Percentiles rank a stretch among this genome's conserved stretches.
phyloP scores from a whole-genome alignment of 495 filamentous ascomycete species.

The Neurospora sp. region DNA sequence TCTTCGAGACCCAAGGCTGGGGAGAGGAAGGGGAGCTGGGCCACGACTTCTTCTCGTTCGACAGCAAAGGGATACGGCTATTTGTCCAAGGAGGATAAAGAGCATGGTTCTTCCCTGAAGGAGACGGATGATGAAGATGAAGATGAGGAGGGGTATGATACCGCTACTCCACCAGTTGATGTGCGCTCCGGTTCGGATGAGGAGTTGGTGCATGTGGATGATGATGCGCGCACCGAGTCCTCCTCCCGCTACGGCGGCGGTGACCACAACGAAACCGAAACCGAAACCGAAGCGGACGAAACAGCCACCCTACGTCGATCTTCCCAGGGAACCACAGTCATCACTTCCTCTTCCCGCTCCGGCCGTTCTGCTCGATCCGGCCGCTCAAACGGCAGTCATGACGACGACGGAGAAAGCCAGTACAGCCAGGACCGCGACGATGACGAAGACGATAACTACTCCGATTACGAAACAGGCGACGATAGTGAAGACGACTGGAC shows the following conservation, averaged over 20 bases:
- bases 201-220: not conserved
- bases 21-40: not conserved
- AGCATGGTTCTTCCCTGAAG: not conserved
- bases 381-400: not conserved
- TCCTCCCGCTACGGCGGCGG: not conserved
- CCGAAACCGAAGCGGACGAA: conserved; percentile 7
- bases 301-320: conserved; percentile 18
- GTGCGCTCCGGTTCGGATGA: not conserved
- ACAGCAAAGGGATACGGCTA: conserved; percentile 36
- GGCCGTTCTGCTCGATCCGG: not conserved
- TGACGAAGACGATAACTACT: conserved; percentile 36
- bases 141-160: conserved; percentile 3
- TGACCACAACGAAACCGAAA: conserved; percentile 7
- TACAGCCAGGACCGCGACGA: not conserved
- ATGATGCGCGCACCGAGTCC: not conserved
- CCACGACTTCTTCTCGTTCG: conserved; percentile 28
- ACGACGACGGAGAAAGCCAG: not conserved
- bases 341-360: conserved; percentile 42
- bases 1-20: not conserved
- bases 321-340: conserved; percentile 32
- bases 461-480: conserved; percentile 11
- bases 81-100: conserved; percentile 24
- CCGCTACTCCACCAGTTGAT: not conserved
- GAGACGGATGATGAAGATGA: conserved; percentile 7
- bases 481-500: conserved; percentile 29